Percentiles rank a stretch among this genome's conserved stretches.
These are phyloP conservation scores for Zygotorulaspora sp. DNA, from an alignment of 805 yeast species.

Conservation along the genomic window DNA sequence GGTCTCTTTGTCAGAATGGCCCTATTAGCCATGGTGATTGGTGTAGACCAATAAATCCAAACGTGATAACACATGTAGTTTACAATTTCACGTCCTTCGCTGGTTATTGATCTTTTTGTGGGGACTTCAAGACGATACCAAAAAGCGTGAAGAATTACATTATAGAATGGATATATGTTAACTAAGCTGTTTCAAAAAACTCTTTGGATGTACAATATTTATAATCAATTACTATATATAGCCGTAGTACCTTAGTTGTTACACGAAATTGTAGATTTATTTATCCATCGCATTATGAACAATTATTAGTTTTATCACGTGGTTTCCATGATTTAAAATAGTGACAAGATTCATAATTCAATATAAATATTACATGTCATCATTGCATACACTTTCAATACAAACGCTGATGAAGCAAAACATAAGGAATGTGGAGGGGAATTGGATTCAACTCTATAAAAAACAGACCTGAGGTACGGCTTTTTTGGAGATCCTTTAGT, in stretches of 20 bases:
- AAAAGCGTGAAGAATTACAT: too few relatives aligned
- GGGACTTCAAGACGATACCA: slow-evolving; percentile 18
- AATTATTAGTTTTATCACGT: too few relatives aligned
- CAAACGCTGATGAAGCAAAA: too few relatives aligned
- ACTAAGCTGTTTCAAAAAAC: background rate
- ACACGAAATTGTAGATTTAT: too few relatives aligned
- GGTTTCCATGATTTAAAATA: too few relatives aligned
- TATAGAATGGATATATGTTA: too few relatives aligned
- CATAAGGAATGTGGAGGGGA: slow-evolving; percentile 4
- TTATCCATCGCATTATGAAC: too few relatives aligned
- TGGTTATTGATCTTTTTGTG: slow-evolving; percentile 18
- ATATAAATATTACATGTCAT: too few relatives aligned
- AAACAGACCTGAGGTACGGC: background rate
- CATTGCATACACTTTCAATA: too few relatives aligned
- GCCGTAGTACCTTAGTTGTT: background rate
- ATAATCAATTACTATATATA: background rate
- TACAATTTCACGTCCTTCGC: too few relatives aligned
- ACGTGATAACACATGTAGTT: too few relatives aligned
- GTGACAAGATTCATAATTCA: too few relatives aligned
- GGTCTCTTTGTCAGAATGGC: slow-evolving; percentile 99
- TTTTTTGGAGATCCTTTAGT: slow-evolving; percentile 4
- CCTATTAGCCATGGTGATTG: slow-evolving; percentile 93
- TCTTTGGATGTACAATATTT: background rate
- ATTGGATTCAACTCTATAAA: background rate
- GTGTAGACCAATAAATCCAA: slow-evolving; percentile 63